Evolutionary conservation across 2,329 filamentous ascomycete genomes (phyloP).

Genomic region (Sporothrix pseudoabietina): DNA sequence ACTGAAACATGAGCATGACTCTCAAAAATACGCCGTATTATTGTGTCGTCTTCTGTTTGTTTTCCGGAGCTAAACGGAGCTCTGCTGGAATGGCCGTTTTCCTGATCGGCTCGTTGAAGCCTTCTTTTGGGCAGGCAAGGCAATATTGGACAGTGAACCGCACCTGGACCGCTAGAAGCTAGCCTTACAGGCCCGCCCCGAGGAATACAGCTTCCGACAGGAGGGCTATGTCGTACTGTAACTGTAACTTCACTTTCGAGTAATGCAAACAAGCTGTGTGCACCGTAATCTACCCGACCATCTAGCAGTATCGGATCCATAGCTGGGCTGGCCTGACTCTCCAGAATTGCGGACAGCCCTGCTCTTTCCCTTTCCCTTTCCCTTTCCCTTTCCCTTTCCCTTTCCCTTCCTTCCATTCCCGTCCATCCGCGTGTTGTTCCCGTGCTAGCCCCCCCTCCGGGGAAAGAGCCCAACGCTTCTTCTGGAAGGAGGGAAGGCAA

Average conservation of each 20-base stretch:
- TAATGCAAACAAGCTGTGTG: no score
- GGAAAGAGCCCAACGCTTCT: background rate
- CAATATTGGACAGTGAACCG: background rate
- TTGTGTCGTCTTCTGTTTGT: background rate
- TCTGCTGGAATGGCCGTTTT: background rate
- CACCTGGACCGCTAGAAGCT: background rate
- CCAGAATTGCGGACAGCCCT: background rate
- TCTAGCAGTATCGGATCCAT: background rate
- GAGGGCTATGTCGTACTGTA: background rate
- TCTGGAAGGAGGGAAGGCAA: background rate
- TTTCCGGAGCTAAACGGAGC: background rate
- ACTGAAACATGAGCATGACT: background rate
- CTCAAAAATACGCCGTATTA: background rate
- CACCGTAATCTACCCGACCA: no score
- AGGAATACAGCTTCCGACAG: background rate
- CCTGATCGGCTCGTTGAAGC: background rate
- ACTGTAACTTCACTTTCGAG: no score
- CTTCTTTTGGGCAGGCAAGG: background rate
- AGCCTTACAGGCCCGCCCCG: conserved; percentile 4
- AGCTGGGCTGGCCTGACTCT: background rate
- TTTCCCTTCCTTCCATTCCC: background rate
- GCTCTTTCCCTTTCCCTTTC: background rate
- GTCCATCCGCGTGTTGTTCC: background rate
- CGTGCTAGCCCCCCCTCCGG: background rate
- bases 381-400: background rate